phyloP scores from a whole-genome alignment of 192 early-diverging fungal species.

The Kappamyces sp. region DNA sequence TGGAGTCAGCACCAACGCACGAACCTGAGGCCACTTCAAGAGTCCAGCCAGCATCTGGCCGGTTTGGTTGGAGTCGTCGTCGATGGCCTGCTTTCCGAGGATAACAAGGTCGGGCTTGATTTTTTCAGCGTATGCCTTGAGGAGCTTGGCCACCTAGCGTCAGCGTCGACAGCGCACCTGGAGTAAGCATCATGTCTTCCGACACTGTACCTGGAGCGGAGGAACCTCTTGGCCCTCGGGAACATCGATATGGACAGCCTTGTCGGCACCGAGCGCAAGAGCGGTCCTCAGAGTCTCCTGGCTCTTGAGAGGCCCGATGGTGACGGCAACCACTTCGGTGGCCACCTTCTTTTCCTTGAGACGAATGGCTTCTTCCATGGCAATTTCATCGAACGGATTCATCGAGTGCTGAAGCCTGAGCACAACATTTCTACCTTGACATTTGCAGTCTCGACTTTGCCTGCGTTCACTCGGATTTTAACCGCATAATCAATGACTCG shows the following conservation, averaged over 20 bases:
- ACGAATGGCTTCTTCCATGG: conserved; percentile 91
- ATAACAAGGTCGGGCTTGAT: conserved; percentile 92
- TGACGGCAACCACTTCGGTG: conserved; percentile 81
- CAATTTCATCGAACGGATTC: conserved; percentile 99
- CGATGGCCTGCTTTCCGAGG: conserved; percentile 98
- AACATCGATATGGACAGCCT: conserved; percentile 87
- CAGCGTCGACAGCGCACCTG: not conserved
- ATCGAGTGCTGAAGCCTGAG: conserved; percentile 71
- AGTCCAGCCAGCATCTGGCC: conserved; percentile 98
- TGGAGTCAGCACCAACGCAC: conserved; percentile 30
- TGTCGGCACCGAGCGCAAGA: conserved; percentile 96
- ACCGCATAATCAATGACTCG: conserved; percentile 97
- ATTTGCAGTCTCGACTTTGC: conserved; percentile 85
- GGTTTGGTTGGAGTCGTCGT: conserved; percentile 95
- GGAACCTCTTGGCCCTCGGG: conserved; percentile 52
- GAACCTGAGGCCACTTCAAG: conserved; percentile 85
- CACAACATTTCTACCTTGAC: conserved; percentile 57
- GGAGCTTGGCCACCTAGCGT: conserved; percentile 77
- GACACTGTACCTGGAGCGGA: conserved; percentile 63
- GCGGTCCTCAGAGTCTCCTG: conserved; percentile 93
- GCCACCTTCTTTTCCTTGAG: conserved; percentile 80
- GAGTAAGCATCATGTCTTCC: not conserved
- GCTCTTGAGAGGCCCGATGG: conserved; percentile 81
- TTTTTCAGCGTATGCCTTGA: conserved; percentile 81
- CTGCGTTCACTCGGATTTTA: conserved; percentile 92